phyloP scores from a whole-genome alignment of 2,329 filamentous ascomycete genomes.

The Trichophyton schoenleinii region DNA sequence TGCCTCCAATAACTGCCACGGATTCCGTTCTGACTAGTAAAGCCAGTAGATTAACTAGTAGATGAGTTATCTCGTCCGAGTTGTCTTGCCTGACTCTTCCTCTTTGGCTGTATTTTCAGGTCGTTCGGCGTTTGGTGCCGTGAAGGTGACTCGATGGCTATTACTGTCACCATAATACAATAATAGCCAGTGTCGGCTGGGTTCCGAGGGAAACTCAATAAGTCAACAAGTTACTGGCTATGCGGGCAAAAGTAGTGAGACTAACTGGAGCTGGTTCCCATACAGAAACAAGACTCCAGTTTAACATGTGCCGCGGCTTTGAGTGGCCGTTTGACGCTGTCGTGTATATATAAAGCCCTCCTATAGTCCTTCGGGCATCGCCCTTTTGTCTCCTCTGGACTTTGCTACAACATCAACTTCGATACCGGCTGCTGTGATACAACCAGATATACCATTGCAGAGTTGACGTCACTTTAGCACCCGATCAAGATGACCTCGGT shows the following conservation, averaged over 20 bases:
- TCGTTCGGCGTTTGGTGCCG: not conserved
- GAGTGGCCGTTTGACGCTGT: constrained; percentile 6
- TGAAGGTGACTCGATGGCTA: not conserved
- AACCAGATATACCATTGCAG: not conserved
- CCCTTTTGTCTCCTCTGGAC: not conserved
- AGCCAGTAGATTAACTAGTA: not conserved
- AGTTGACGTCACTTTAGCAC: not conserved
- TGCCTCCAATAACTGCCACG: not conserved
- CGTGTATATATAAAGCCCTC: not conserved
- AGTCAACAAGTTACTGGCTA: not conserved
- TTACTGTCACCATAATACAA: too few species aligned
- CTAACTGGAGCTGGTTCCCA: not conserved
- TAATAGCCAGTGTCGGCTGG: not conserved
- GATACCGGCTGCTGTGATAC: not conserved
- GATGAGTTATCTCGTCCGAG: not conserved
- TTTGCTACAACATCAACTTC: not conserved
- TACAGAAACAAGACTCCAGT: constrained; percentile 3
- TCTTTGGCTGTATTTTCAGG: not conserved
- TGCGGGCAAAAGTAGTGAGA: not conserved
- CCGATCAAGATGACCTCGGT: constrained; percentile 47
- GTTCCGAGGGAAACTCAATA: constrained; percentile 2
- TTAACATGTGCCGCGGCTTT: constrained; percentile 13
- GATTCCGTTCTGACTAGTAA: not conserved
- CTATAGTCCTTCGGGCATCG: not conserved
- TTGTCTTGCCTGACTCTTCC: not conserved